Evolutionary conservation across 2,329 filamentous ascomycete species (phyloP), one percentile per base, ranked within the genome.

Genomic region (Didymella pomorum): DNA sequence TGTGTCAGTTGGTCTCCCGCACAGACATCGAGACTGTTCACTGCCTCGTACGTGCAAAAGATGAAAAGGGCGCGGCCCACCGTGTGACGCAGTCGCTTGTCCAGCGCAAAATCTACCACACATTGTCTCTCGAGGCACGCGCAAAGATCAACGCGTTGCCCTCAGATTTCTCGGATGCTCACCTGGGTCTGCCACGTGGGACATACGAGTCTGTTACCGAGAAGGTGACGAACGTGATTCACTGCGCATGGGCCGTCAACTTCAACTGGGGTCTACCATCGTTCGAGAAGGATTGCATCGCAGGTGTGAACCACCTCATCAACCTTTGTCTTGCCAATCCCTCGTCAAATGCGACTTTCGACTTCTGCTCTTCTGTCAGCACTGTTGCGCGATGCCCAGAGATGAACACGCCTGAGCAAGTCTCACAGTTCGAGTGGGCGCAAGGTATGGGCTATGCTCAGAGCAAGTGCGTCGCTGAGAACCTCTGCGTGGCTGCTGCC

Each of bases 191-290:
- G 0, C 43, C 67, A 51, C 55, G 11, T 48, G 55, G 6, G 56
- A 74, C 58, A 1, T 62, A 65, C 48, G 33, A 54, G 0, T 20
- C 44, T 1, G 41, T 73, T 8, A 42, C 56, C 2, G 6, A 41
- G 8, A 62, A 51, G 3, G 67, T 84, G 2, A 76, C 77, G 0
- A 72, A 69, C 21, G 76, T 84, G 10, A 81, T 86, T 25, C 83
- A 86, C 71, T 78, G 78, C 62, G 82, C 83, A 1, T 85, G 83
- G 83, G 74, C 80, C 2, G 84, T 86, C 44, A 85, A 86, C 68
- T 86, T 86, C 74, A 85, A 84, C 69, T 76, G 84, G 61, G 73
- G 73, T 2, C 72, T 86, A 2, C 71, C 74, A 0, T 82, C 77
- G 25, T 86, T 86, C 60, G 83, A 84, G 47, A 61, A 61, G n/a